Evolutionary conservation across 73 alveolate species (phyloP).

Genomic region (Durusdinium trenchii): DNA sequence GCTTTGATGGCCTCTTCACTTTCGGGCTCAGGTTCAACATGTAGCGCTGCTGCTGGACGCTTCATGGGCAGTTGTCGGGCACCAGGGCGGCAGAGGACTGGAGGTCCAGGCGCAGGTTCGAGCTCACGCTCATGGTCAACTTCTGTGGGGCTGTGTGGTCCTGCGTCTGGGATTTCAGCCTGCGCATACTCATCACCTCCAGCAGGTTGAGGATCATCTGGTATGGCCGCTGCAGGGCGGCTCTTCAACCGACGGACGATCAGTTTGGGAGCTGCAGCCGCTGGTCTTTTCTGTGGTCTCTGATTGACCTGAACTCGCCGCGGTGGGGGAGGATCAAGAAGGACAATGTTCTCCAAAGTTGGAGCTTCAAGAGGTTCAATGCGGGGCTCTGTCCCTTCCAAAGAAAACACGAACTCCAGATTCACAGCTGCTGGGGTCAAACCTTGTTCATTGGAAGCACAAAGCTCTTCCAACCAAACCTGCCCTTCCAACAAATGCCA

Average conservation of each 20-base stretch:
- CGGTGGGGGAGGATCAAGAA: not conserved
- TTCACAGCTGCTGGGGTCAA: no score
- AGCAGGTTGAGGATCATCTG: not conserved
- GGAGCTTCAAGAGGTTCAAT: not conserved
- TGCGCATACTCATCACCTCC: not conserved
- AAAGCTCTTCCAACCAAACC: not conserved
- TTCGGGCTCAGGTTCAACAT: not conserved
- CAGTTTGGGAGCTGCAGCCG: not conserved
- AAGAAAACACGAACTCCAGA: no score
- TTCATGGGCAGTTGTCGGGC: not conserved
- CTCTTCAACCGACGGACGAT: not conserved
- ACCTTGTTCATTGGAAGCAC: not conserved
- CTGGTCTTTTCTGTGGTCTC: not conserved
- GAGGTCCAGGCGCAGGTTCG: not conserved
- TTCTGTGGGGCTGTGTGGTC: not conserved
- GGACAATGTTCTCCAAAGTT: not conserved
- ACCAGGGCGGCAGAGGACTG: not conserved
- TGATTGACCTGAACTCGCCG: not conserved
- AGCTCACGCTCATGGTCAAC: not conserved
- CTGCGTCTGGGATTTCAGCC: not conserved
- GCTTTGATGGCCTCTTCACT: not conserved
- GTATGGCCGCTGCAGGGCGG: not conserved
- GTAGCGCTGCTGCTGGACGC: not conserved
- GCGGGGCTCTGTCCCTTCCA: no score
- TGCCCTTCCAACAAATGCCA: not conserved